Base-by-base conservation (phyloP, 306 rosid species). In the Medicago lupulina region DNA sequence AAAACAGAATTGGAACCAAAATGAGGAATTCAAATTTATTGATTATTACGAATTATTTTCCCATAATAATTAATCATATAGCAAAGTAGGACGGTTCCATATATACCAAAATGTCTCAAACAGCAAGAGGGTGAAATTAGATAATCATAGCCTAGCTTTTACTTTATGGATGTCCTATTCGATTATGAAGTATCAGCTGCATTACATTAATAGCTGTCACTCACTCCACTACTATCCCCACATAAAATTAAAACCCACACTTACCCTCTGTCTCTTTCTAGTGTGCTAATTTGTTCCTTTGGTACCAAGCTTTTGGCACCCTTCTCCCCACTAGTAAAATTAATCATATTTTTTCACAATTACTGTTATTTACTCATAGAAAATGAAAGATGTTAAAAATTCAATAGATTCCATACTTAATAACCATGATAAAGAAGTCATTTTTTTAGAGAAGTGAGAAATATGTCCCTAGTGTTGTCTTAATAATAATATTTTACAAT, bases 131-230 rank as follows among this genome's bases (percentile, higher is more conserved):
- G 63, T 58, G 80, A 74, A 75, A 75, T 41, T 70, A 39, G 71
- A 57, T 60, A 72, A 83, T 39, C 41, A 58, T 58, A 57, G 8
- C 50, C 10, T 14, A 61, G 25, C 43, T 60, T 17, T 19, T 12
- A 21, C 34, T 72, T 63, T 65, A 31, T 50, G 53, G 2, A 41
- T 50, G 62, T 5, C 54, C 13, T 65, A 38, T 79, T 65, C 58
- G 67, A 5, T 34, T 31, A 61, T 61, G 21, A 15, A 15, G 67
- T 38, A 66, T n/a, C 46, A 19, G 28, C 58, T 21, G 21, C 54
- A 54, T 43, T 6, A 8, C 75, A 17, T 46, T 12, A 5, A 5
- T 80, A 80, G 85, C 80, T 84, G 85, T 73, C 82, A 25, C 53
- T 73, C 67, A 34, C 79, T 43, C 19, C 1, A 44, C 61, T 1